phyloP scores from a whole-genome alignment of 2,329 filamentous ascomycete genomes.

The Fusarium nanum region DNA sequence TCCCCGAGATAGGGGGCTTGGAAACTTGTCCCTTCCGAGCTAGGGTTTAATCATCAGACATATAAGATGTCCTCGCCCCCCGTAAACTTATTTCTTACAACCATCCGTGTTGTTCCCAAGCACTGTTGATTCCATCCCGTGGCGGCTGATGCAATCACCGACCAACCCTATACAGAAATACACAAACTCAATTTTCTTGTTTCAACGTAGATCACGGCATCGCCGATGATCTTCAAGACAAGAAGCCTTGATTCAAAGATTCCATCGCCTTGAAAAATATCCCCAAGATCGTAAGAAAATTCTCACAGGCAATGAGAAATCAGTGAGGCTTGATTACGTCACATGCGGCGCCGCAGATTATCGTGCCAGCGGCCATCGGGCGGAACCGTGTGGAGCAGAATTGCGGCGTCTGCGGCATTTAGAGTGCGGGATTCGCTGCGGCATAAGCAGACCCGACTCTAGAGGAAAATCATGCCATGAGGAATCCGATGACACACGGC shows the following conservation, averaged over 20 bases:
- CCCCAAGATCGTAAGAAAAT: neutral
- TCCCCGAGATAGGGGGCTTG: neutral
- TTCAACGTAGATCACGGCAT: neutral
- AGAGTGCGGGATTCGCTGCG: slow-evolving; percentile 1
- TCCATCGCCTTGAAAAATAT: neutral
- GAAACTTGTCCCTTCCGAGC: neutral
- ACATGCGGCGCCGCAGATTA: slow-evolving; percentile 11
- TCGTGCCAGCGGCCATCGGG: slow-evolving; percentile 14
- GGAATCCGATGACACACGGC: slow-evolving; percentile 9
- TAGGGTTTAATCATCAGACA: neutral
- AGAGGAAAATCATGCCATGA: slow-evolving; percentile 27
- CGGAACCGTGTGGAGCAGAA: slow-evolving; percentile 1
- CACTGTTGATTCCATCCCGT: rapidly evolving
- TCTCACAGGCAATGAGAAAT: neutral
- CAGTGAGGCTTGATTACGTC: neutral
- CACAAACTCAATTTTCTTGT: neutral
- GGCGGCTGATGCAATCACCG: neutral
- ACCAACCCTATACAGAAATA: neutral
- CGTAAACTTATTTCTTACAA: neutral
- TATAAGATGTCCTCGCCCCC: neutral
- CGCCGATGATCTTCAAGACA: neutral
- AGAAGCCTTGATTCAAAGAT: neutral
- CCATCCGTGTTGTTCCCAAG: rapidly evolving
- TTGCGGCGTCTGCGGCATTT: slow-evolving; percentile 10
- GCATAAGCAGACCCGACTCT: slow-evolving; percentile 11